Evolutionary conservation across 2,329 filamentous ascomycete species (phyloP).

Genomic region (Cladosporium sp.): DNA sequence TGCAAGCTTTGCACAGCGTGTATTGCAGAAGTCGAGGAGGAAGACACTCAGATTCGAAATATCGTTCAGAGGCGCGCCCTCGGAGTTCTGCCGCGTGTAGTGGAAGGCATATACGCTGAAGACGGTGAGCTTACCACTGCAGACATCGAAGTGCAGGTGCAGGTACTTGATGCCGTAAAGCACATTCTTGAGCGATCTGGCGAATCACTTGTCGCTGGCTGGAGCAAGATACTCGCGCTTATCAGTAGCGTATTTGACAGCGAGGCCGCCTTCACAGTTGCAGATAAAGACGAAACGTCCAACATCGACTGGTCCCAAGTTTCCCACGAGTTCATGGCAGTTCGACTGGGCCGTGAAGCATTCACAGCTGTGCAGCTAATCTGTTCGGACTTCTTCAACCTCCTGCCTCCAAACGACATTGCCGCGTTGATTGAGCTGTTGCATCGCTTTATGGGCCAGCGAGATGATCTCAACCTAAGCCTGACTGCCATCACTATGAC

Average conservation of each 20-base stretch:
- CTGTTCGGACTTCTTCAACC: constrained; percentile 85
- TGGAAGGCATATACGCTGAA: constrained; percentile 27
- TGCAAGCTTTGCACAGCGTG: constrained; percentile 47
- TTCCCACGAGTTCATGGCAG: constrained; percentile 49
- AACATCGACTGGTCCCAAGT: constrained; percentile 27
- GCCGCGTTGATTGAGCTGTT: constrained; percentile 82
- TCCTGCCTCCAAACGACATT: constrained; percentile 64
- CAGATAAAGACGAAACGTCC: constrained; percentile 13
- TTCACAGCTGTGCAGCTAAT: constrained; percentile 89
- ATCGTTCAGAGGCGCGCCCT: constrained; percentile 29
- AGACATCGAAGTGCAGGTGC: constrained; percentile 59
- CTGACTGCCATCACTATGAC: constrained; percentile 95
- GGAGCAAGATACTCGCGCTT: constrained; percentile 80
- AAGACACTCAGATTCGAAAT: constrained; percentile 32
- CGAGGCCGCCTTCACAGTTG: constrained; percentile 4
- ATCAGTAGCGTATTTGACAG: constrained; percentile 73
- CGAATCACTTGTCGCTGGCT: constrained; percentile 75
- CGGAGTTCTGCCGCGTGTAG: constrained; percentile 46
- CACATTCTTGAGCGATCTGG: constrained; percentile 81
- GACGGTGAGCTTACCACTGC: constrained; percentile 24
- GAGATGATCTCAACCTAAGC: constrained; percentile 91
- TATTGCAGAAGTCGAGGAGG: constrained; percentile 50
- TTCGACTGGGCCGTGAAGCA: constrained; percentile 74
- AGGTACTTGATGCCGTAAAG: constrained; percentile 63
- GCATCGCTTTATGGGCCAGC: constrained; percentile 82